Base-by-base conservation (phyloP, 2,329 filamentous ascomycete species). In the Penicillium sp. region DNA sequence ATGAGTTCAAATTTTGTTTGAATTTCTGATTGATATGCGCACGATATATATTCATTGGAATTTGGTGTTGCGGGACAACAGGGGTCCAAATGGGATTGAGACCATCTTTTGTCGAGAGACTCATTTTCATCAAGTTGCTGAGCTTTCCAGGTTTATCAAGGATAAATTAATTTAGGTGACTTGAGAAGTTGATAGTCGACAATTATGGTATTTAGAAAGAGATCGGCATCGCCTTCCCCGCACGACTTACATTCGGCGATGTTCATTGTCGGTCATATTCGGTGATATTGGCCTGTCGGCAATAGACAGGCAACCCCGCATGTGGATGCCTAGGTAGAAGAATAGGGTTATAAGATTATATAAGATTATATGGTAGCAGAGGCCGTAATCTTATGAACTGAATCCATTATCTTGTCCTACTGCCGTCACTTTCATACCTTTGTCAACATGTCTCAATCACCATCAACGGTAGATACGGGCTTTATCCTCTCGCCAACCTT, bases 41-140 rank as follows among this genome's bases (percentile, higher is more conserved):
- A 9, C 60, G 55, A 24, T 62, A 62, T 29, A 61, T 58, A 44
- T 62, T 62, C 53, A 62, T 62, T 16, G 58, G 60, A 13, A 62
- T 62, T 31, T 58, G 49, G 14, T 58, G 35, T 21, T 35, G 53
- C 10, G 60, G 60, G 6, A 42, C 24, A 3, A n/a, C 22, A 21
- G 60, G 60, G 9, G 26, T 54, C 60, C 60, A 62, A 7, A 62
- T 58, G 8, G 59, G 59, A 13, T 14, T 31, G 29, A 31, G 11
- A 14, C 11, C 29, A 4, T 31, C 11, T 13, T 13, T 13, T 13
- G 11, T 14, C 13, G 29, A 31, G 29, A 14, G 29, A 31, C 4
- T 31, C 29, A 31, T 31, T 11, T 13, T 31, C 7, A 1, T 11
- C 27, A 29, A 29, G 10, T 29, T 29, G 9, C 9, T 29, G 27